Evolutionary conservation across 371 early-diverging fungal genomes (phyloP).

Genomic region (Mortierella sp.): DNA sequence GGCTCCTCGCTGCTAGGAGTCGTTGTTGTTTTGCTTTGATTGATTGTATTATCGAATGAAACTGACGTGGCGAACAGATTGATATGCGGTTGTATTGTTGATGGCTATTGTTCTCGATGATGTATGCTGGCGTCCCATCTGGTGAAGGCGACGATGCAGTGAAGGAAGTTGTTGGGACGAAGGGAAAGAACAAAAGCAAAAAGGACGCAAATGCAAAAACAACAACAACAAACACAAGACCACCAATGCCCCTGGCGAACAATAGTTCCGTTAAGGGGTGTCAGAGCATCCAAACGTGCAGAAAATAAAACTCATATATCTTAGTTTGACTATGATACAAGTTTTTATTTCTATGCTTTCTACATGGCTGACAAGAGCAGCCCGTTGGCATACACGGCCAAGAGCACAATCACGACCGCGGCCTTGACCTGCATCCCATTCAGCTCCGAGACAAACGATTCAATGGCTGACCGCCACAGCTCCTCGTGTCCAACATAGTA

Average conservation of each 20-base stretch:
- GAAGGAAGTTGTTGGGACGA: background rate
- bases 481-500: constrained; percentile 20
- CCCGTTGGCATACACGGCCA: constrained; percentile 17
- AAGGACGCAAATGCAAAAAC: background rate
- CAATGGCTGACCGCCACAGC: constrained; percentile 24
- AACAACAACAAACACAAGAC: background rate
- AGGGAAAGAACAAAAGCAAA: background rate
- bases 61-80: no score
- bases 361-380: background rate
- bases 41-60: no score
- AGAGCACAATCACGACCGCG: constrained; percentile 14
- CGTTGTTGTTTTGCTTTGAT: background rate
- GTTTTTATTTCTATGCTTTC: background rate
- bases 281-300: background rate
- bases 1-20: no score
- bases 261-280: background rate
- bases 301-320: background rate
- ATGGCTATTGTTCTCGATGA: background rate
- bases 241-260: background rate
- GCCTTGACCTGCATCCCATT: constrained; percentile 22
- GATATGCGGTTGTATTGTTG: no score
- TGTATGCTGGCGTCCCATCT: background rate
- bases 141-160: background rate
- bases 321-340: background rate
- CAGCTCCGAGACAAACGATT: constrained; percentile 22